phyloP scores from a whole-genome alignment of 2,329 filamentous ascomycete genomes.

The Lachnum nothofagi region DNA sequence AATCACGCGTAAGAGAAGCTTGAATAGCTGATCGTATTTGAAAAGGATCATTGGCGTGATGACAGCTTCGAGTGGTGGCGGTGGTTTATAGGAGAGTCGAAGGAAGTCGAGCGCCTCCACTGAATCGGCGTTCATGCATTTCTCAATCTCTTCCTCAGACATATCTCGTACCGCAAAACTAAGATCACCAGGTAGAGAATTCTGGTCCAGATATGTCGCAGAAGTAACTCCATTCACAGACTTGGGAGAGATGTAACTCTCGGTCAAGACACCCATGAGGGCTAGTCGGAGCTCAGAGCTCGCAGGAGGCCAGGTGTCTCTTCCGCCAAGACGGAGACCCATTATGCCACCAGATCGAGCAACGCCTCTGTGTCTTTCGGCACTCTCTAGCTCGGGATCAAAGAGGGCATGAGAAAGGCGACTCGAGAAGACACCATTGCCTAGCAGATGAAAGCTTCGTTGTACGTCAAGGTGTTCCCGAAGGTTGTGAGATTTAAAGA shows the following conservation, averaged over 20 bases:
- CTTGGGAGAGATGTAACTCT: conserved; percentile 54
- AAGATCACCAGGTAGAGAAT: conserved; percentile 59
- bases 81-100: conserved; percentile 75
- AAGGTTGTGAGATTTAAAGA: conserved; percentile 71
- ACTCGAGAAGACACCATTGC: conserved; percentile 77
- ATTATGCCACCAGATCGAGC: conserved; percentile 66
- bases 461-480: conserved; percentile 69
- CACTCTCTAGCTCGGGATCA: conserved; percentile 72
- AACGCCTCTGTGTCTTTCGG: conserved; percentile 66
- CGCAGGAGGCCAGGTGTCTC: conserved; percentile 85
- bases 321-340: conserved; percentile 75
- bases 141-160: conserved; percentile 69
- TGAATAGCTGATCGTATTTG: conserved; percentile 84
- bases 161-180: conserved; percentile 84
- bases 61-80: conserved; percentile 64
- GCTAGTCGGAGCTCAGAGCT: conserved; percentile 88
- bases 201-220: conserved; percentile 30
- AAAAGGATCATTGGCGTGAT: conserved; percentile 65
- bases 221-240: conserved; percentile 26
- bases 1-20: conserved; percentile 67
- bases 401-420: conserved; percentile 79
- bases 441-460: conserved; percentile 74
- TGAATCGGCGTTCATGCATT: conserved; percentile 74
- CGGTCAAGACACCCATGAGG: conserved; percentile 76
- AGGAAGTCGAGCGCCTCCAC: conserved; percentile 92